These are phyloP conservation scores for Vitis rupestris DNA, from an alignment of 164 flowering plant species.

Conservation along the genomic window DNA sequence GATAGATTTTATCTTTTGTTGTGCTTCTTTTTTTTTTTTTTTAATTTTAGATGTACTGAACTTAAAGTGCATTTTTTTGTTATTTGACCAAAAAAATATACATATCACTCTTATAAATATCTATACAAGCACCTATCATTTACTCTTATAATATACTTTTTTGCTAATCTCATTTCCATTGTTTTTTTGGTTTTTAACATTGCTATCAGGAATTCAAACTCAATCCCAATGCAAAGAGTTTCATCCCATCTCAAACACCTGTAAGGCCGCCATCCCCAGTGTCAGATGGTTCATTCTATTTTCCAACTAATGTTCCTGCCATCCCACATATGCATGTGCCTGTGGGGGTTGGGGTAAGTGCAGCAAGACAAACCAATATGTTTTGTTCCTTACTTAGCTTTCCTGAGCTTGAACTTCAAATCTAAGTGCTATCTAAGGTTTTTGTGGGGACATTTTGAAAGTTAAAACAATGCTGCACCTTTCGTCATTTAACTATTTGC, in stretches of 20 bases:
- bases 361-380: neutral
- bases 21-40: neutral
- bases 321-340: slow-evolving; percentile 77
- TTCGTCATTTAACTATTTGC: too few relatives aligned
- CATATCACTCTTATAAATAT: neutral
- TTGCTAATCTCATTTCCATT: neutral
- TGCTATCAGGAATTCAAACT: slow-evolving; percentile 81
- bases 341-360: slow-evolving; percentile 77
- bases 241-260: slow-evolving; percentile 59
- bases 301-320: slow-evolving; percentile 46
- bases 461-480: too few relatives aligned
- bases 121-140: neutral
- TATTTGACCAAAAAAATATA: neutral
- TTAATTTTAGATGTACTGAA: too few relatives aligned
- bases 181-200: neutral
- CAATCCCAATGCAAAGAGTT: slow-evolving; percentile 96
- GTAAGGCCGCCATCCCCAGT: slow-evolving; percentile 71
- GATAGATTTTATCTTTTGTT: neutral
- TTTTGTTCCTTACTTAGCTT: neutral
- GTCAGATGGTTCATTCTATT: slow-evolving; percentile 75
- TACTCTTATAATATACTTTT: neutral
- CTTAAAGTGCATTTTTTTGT: neutral
- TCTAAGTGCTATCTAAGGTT: neutral
- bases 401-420: neutral
- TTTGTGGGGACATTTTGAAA: neutral